A percentile compares a stretch with the other conserved stretches of the same genome.
phyloP scores from a whole-genome alignment of 2,329 filamentous ascomycete genomes.

The Penicillium paneum region DNA sequence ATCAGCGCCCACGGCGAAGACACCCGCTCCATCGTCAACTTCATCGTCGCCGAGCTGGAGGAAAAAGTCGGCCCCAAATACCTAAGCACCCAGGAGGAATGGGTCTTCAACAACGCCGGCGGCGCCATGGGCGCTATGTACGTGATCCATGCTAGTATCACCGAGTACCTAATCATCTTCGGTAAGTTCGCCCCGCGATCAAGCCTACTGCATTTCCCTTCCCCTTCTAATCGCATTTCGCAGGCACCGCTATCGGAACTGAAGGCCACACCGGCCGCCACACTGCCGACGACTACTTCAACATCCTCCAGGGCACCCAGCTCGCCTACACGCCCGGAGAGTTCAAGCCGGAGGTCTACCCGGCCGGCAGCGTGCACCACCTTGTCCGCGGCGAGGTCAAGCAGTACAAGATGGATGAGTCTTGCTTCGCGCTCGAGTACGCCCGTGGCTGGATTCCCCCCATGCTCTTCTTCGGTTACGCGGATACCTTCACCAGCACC shows the following conservation, averaged over 20 bases:
- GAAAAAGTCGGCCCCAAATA: conserved; percentile 48
- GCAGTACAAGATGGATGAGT: conserved; percentile 58
- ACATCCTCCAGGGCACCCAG: conserved; percentile 63
- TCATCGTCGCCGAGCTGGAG: conserved; percentile 67
- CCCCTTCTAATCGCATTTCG: not conserved
- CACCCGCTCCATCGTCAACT: conserved; percentile 64
- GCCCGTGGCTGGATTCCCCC: conserved; percentile 78
- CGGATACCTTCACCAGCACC: conserved; percentile 75
- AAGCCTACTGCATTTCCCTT: not conserved
- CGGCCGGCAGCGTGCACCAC: conserved; percentile 39
- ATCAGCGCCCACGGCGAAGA: conserved; percentile 70
- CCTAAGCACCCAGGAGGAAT: conserved; percentile 71
- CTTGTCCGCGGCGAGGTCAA: conserved; percentile 63
- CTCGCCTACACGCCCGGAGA: conserved; percentile 39
- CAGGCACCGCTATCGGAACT: conserved; percentile 58
- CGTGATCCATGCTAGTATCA: conserved; percentile 84
- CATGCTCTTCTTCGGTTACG: conserved; percentile 87
- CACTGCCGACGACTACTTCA: conserved; percentile 92
- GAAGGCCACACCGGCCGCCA: conserved; percentile 86
- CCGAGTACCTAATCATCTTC: conserved; percentile 88
- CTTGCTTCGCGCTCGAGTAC: conserved; percentile 42
- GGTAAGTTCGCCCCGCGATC: conserved; percentile 42
- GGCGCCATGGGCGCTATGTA: conserved; percentile 92
- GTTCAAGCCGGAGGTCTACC: conserved; percentile 40
- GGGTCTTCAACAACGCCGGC: conserved; percentile 89